Percentiles rank a stretch among this genome's conserved stretches.
Evolutionary conservation across 2,329 filamentous ascomycete species (phyloP).

Genomic region (Hypoxylon sp.): DNA sequence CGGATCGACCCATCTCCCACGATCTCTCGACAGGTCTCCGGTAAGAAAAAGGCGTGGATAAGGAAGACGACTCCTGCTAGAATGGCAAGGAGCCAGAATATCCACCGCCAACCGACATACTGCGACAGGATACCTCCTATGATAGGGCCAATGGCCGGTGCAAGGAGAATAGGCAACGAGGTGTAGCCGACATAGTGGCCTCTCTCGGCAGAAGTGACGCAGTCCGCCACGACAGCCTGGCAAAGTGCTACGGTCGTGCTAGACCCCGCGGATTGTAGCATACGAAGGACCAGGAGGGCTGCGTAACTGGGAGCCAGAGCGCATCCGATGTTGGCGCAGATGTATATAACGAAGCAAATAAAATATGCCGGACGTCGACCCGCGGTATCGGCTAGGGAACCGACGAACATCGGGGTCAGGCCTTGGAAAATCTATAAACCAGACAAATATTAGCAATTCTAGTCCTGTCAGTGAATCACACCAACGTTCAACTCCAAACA

Average conservation of each 20-base stretch:
- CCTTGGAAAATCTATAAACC: conserved; percentile 65
- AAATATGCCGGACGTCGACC: conserved; percentile 65
- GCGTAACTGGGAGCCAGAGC: conserved; percentile 62
- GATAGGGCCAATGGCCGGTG: conserved; percentile 61
- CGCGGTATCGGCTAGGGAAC: conserved; percentile 63
- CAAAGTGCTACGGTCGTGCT: conserved; percentile 69
- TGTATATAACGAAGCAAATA: conserved; percentile 63
- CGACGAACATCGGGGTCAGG: conserved; percentile 66
- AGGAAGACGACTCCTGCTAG: conserved; percentile 54
- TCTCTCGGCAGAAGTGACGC: conserved; percentile 69
- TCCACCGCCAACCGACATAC: conserved; percentile 65
- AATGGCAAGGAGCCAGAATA: conserved; percentile 69
- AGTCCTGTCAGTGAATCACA: conserved; percentile 3
- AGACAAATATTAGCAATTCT: conserved; percentile 11
- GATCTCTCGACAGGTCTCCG: conserved; percentile 61
- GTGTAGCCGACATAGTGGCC: conserved; percentile 68
- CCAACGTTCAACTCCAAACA: not conserved
- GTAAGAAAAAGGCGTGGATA: conserved; percentile 61
- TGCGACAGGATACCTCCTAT: conserved; percentile 68
- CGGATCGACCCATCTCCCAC: conserved; percentile 63
- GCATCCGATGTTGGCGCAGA: conserved; percentile 63
- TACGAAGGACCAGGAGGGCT: conserved; percentile 64
- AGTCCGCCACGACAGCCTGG: conserved; percentile 69
- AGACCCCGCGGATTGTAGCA: conserved; percentile 67
- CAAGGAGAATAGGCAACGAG: conserved; percentile 61